These are phyloP conservation scores for Candida khao-thaluensis DNA, from an alignment of 805 yeast species.

Conservation along the genomic window DNA sequence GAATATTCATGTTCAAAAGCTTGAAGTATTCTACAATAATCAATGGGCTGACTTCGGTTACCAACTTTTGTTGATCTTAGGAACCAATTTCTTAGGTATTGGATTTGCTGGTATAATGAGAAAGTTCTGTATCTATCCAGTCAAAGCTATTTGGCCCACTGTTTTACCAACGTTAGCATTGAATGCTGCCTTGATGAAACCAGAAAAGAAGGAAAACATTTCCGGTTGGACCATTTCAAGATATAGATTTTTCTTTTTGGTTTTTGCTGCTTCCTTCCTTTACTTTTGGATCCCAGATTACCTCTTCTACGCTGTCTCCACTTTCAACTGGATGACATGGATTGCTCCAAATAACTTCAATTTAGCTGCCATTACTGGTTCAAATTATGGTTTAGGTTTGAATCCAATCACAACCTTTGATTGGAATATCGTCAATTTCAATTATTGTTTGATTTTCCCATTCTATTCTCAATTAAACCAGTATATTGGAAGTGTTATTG, in stretches of 20 bases:
- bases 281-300: slow-evolving; percentile 50
- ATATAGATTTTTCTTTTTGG: slow-evolving; percentile 23
- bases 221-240: slow-evolving; percentile 32
- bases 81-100: slow-evolving; percentile 29
- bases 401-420: slow-evolving; percentile 57
- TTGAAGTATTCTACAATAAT: slow-evolving; percentile 21
- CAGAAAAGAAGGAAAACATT: slow-evolving; percentile 27
- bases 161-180: slow-evolving; percentile 30
- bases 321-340: slow-evolving; percentile 60
- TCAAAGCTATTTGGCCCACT: slow-evolving; percentile 28
- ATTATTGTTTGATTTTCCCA: slow-evolving; percentile 42
- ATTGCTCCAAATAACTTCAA: slow-evolving; percentile 51
- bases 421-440: slow-evolving; percentile 44
- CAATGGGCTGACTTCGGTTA: slow-evolving; percentile 32
- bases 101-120: slow-evolving; percentile 33
- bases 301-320: slow-evolving; percentile 40
- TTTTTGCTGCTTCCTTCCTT: slow-evolving; percentile 31
- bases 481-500: slow-evolving; percentile 21
- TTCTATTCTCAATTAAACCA: slow-evolving; percentile 27
- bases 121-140: slow-evolving; percentile 28
- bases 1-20: slow-evolving; percentile 28
- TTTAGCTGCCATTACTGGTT: slow-evolving; percentile 51
- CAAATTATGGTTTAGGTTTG: slow-evolving; percentile 47
- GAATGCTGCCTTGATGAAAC: slow-evolving; percentile 29
- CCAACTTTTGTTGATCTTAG: slow-evolving; percentile 24